Evolutionary conservation across 1,284 basidiomycete species (phyloP).

Genomic region (Cryptococcus amylolentus): DNA sequence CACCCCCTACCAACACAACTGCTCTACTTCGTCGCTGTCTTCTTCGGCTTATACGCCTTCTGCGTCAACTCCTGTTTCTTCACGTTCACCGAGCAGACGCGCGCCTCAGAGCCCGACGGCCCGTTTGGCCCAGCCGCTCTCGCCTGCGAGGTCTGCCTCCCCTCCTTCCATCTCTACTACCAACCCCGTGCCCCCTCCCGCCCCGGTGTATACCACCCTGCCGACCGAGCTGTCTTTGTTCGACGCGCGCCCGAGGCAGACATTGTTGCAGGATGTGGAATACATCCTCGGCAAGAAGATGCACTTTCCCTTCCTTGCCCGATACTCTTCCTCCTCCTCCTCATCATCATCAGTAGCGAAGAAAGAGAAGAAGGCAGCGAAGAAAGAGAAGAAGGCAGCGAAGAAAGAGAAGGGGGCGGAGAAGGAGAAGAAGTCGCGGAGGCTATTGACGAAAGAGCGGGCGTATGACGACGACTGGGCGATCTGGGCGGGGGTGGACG

Average conservation of each 20-base stretch:
- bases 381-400: too few relatives aligned
- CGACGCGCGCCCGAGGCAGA: constrained; percentile 22
- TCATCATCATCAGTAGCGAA: background rate
- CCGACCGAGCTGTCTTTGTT: constrained; percentile 26
- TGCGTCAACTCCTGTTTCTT: background rate
- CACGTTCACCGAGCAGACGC: background rate
- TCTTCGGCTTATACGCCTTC: background rate
- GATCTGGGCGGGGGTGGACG: constrained; percentile 11
- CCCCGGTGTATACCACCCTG: background rate
- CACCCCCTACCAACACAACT: background rate
- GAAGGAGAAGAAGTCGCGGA: constrained; percentile 9
- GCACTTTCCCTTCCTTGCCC: constrained; percentile 26
- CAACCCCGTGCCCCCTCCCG: background rate
- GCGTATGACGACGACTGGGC: constrained; percentile 6
- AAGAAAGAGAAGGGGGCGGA: constrained; percentile 4
- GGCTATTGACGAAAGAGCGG: constrained; percentile 18
- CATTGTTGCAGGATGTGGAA: constrained; percentile 28
- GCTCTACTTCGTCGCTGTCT: background rate
- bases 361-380: constrained; percentile 9
- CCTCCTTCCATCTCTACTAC: background rate
- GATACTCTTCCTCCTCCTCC: background rate
- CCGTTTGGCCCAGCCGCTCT: constrained; percentile 6
- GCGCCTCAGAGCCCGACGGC: constrained; percentile 2
- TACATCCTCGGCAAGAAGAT: constrained; percentile 31
- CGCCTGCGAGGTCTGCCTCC: background rate